These are phyloP conservation scores for Fremontodendron californicum DNA, from an alignment of 345 rosid genomes.

Conservation along the genomic window DNA sequence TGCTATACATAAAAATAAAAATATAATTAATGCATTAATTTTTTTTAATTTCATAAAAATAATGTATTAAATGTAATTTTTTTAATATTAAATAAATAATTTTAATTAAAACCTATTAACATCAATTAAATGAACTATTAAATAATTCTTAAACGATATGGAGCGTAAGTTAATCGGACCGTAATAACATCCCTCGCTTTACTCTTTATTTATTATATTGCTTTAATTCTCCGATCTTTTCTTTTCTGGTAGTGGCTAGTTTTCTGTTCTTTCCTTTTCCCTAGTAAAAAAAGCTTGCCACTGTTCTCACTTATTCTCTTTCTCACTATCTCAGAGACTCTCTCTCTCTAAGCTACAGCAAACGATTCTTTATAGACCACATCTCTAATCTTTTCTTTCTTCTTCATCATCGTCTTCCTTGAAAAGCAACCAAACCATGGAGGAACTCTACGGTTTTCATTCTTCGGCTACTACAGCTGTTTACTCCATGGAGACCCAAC, in stretches of 20 bases:
- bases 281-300: neutral
- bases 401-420: neutral
- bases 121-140: no score
- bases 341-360: neutral
- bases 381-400: neutral
- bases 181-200: neutral
- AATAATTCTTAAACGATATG: no score
- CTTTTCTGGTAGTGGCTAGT: neutral
- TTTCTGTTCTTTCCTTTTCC: neutral
- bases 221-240: neutral
- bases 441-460: slow-evolving; percentile 58
- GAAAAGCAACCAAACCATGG: slow-evolving; percentile 36
- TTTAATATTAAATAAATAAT: no score
- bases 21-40: no score
- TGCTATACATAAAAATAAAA: no score
- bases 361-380: neutral
- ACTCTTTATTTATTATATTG: neutral
- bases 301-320: neutral
- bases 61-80: no score
- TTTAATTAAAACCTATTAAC: no score
- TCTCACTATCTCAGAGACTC: neutral
- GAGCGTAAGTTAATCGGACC: no score
- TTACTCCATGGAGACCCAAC: slow-evolving; percentile 46
- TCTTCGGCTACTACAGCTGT: slow-evolving; percentile 29
- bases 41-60: no score